Base-by-base conservation (phyloP, 2,329 filamentous ascomycete genomes). In the Trichoderma koningiopsis region DNA sequence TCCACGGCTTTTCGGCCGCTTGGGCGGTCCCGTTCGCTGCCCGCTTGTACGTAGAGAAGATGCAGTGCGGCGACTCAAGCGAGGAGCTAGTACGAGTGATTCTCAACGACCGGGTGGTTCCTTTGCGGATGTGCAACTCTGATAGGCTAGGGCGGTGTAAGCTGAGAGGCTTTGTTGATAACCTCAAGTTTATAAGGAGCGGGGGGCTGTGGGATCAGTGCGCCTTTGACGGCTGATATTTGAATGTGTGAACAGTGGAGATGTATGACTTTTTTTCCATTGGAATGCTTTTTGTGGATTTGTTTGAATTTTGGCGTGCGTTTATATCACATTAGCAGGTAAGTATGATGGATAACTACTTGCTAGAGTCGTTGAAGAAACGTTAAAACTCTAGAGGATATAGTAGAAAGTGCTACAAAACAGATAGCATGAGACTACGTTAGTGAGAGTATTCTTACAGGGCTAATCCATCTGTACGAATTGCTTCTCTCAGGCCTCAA, bases 31-130 rank as follows among this genome's bases (percentile, higher is more conserved):
- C 94, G 0, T 97, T 97, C 79, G 92, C 86, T 0, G 90, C 88
- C 22, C 85, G 94, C 65, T 87, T 93, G 79, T 97, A 96, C 78
- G 88, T 97, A 43, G 94, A 97, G 84, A 96, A 95, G 84, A 89
- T 97, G 87, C 80, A 79, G 52, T 97, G 94, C 78, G 76, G 64
- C 31, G 56, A 56, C 16, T 31, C 52, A 16, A 58, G 80, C 1
- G 88, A 93, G 75, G 91, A 96, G 78, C 83, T 91, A 64, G 92
- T 97, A 13, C 86, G 94, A 47, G 84, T 96, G 5, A 80, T 97
- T 70, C 83, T 97, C 43, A 97, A 97, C 79, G 93, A 96, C 76
- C 86, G 92, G 29, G 92, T 97, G 2, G 83, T 94, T 70, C 88
- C 89, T 13, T 79, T 97, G 68, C 82, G 87, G 72, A 89, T 85